Evolutionary conservation across 2,329 filamentous ascomycete genomes (phyloP).

Genomic region (Drechslerella coelobrocha): DNA sequence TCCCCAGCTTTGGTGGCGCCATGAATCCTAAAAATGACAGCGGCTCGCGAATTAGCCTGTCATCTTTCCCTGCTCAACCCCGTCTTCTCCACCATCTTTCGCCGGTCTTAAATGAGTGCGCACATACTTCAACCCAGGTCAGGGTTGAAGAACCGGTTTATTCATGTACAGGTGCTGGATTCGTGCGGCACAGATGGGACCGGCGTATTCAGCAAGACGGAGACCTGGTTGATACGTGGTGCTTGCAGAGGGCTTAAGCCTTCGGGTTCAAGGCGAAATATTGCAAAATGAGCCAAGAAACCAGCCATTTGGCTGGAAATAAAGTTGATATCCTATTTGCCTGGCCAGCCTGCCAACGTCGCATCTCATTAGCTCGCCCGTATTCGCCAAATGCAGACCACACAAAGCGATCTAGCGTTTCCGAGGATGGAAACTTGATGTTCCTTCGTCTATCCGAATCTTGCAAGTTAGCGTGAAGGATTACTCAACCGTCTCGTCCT

Average conservation of each 20-base stretch:
- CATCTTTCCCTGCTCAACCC: slow-evolving; percentile 27
- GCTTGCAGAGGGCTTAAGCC: slow-evolving; percentile 28
- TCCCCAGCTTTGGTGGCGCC: slow-evolving; percentile 44
- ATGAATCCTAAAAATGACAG: slow-evolving; percentile 51
- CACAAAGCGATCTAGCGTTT: too few relatives aligned
- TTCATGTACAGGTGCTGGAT: slow-evolving; percentile 15
- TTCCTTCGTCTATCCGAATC: not conserved
- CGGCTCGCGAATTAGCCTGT: slow-evolving; percentile 50
- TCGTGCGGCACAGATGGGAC: slow-evolving; percentile 45
- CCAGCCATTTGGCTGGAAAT: not conserved
- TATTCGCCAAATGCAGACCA: slow-evolving; percentile 33
- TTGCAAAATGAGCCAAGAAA: not conserved
- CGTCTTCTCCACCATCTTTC: slow-evolving; percentile 48
- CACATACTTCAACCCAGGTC: slow-evolving; percentile 9
- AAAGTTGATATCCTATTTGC: not conserved
- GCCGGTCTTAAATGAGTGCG: slow-evolving; percentile 24
- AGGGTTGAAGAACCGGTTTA: slow-evolving; percentile 28
- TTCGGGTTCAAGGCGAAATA: slow-evolving; percentile 6
- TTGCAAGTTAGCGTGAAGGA: not conserved
- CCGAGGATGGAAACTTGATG: too few relatives aligned
- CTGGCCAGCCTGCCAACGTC: not conserved
- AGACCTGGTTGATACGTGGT: slow-evolving; percentile 1
- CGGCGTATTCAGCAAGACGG: not conserved
- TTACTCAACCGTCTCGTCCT: slow-evolving; percentile 24
- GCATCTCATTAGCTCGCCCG: slow-evolving; percentile 15